These are phyloP conservation scores for Flaveria floridana DNA, from an alignment of 140 eudicot species.

Conservation along the genomic window DNA sequence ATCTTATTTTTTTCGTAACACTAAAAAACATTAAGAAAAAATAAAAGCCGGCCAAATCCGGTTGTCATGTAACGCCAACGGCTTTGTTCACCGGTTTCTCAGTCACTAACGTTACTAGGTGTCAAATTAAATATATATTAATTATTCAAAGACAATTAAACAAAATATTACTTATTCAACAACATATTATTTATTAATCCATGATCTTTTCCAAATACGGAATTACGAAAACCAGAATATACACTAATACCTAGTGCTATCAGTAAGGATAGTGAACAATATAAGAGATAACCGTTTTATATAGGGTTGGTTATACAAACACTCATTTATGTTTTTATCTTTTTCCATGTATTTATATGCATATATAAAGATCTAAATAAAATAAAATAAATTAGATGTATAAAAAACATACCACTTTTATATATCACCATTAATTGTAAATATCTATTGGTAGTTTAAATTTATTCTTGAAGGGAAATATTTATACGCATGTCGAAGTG, in stretches of 20 bases:
- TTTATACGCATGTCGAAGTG: no score
- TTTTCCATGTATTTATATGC: no score
- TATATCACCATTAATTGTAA: no score
- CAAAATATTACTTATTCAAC: not conserved
- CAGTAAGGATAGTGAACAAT: no score
- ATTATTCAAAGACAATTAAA: not conserved
- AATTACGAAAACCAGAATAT: not conserved
- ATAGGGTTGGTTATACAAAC: no score
- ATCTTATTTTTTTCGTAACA: not conserved
- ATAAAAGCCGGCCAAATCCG: conserved; percentile 41
- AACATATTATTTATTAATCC: not conserved
- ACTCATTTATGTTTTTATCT: no score
- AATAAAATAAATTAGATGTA: no score
- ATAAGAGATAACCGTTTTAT: no score
- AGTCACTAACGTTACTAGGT: conserved; percentile 2
- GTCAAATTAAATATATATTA: conserved; percentile 11
- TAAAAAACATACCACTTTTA: no score
- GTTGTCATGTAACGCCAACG: conserved; percentile 40
- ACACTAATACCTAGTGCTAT: not conserved
- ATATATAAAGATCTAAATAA: no score
- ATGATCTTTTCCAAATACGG: not conserved
- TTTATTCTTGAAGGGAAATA: no score
- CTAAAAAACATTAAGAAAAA: conserved; percentile 9
- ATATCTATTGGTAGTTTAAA: no score
- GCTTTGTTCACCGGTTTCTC: conserved; percentile 32